These are phyloP conservation scores for Euphorbia lathyris DNA, from an alignment of 345 rosid genomes.

Conservation along the genomic window DNA sequence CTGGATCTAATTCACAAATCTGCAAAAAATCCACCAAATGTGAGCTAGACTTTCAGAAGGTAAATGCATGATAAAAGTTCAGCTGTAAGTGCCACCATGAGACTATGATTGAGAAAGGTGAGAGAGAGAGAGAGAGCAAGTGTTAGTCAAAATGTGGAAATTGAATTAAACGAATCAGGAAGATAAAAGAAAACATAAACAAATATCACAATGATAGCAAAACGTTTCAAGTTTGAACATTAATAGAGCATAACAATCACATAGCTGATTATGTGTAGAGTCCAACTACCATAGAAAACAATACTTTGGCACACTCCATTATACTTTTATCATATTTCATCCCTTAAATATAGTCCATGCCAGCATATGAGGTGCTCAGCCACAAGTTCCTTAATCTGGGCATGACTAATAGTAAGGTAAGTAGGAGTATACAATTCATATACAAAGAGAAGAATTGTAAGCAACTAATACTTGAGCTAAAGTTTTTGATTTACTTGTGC, in stretches of 20 bases:
- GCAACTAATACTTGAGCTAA: neutral
- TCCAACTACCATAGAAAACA: neutral
- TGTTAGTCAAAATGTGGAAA: neutral
- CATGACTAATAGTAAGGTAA: neutral
- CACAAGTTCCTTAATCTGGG: neutral
- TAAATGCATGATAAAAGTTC: too few relatives aligned
- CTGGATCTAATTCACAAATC: constrained; percentile 88
- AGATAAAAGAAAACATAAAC: neutral
- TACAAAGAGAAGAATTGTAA: neutral
- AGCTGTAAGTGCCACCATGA: neutral
- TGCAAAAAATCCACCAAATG: constrained; percentile 26
- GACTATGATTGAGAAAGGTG: neutral
- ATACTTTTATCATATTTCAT: neutral
- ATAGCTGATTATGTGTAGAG: neutral
- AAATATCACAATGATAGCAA: neutral
- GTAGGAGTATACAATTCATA: neutral
- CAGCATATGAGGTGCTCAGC: neutral
- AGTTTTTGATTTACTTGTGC: neutral
- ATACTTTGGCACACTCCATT: neutral
- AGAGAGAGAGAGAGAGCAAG: neutral
- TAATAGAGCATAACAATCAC: neutral
- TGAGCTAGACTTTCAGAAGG: neutral
- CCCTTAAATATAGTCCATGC: neutral
- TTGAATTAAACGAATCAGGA: neutral
- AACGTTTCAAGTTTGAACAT: neutral